Percentiles rank a stretch among this genome's conserved stretches.
Conservation (phyloP, 768 basidiomycete species). For the Leccinum subtestaceum region DNA sequence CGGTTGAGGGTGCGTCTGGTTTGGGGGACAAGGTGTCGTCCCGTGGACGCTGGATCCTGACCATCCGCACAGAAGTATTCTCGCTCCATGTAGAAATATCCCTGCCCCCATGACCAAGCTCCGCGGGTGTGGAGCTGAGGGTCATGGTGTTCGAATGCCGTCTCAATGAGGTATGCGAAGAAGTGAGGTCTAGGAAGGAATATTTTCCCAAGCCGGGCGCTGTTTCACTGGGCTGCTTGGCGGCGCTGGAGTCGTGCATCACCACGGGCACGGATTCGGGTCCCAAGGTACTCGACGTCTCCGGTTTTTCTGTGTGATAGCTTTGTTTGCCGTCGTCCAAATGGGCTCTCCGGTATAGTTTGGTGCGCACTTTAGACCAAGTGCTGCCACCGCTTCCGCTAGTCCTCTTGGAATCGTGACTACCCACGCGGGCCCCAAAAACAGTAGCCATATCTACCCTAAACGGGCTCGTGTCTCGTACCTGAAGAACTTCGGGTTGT, state of each 20-base stretch:
- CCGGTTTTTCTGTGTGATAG: conserved; percentile 12
- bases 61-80: conserved; percentile 17
- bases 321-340: conserved; percentile 28
- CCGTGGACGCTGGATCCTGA: conserved; percentile 19
- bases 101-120: conserved; percentile 20
- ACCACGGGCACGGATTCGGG: conserved; percentile 33
- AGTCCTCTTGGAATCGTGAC: conserved; percentile 21
- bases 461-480: conserved; percentile 47
- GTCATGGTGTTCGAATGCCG: conserved; percentile 28
- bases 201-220: conserved; percentile 31
- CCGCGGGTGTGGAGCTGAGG: conserved; percentile 27
- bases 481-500: conserved; percentile 30
- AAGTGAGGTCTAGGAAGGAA: conserved; percentile 32
- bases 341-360: conserved; percentile 32
- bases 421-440: conserved; percentile 17
- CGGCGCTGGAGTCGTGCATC: conserved; percentile 24
- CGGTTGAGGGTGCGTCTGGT: conserved; percentile 34
- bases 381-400: conserved; percentile 26
- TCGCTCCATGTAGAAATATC: conserved; percentile 17
- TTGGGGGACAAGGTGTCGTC: conserved; percentile 15
- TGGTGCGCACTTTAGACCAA: conserved; percentile 32
- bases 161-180: conserved; percentile 25
- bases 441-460: conserved; percentile 39
- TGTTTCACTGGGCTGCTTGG: conserved; percentile 18
- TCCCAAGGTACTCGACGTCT: conserved; percentile 23